Percentiles rank a stretch among this genome's conserved stretches.
These are phyloP conservation scores for Endogone sp. DNA, from an alignment of 192 early-diverging fungal species.

Conservation along the genomic window DNA sequence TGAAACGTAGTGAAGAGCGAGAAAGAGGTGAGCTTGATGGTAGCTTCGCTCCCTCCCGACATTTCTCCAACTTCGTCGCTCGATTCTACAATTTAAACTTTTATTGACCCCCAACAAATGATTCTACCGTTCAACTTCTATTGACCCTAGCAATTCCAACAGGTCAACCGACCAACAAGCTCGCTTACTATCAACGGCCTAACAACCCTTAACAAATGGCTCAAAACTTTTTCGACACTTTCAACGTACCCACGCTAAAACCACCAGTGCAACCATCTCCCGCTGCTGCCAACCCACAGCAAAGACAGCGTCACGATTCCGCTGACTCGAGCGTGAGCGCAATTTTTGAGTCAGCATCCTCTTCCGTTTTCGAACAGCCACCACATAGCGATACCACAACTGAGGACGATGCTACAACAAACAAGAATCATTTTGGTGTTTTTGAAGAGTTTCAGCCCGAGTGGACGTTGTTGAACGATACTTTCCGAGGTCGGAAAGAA, in stretches of 20 bases:
- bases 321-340: not conserved
- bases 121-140: too few relatives aligned
- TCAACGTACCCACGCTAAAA: not conserved
- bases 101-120: too few relatives aligned
- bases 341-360: not conserved
- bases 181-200: too few relatives aligned
- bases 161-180: too few relatives aligned
- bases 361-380: not conserved
- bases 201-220: not conserved
- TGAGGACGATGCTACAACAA: not conserved
- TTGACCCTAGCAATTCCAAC: too few relatives aligned
- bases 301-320: not conserved
- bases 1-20: too few relatives aligned
- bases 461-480: slow-evolving; percentile 17
- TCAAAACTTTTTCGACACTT: not conserved
- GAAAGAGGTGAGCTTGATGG: too few relatives aligned
- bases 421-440: not conserved
- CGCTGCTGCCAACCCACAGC: not conserved
- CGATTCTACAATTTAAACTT: too few relatives aligned
- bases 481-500: slow-evolving; percentile 5
- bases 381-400: not conserved
- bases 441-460: slow-evolving; percentile 17
- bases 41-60: too few relatives aligned
- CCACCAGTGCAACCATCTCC: not conserved
- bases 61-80: too few relatives aligned